Percentiles rank a stretch among this genome's conserved stretches.
phyloP scores from a whole-genome alignment of 257 asterid genomes.

The Catharanthus roseus region DNA sequence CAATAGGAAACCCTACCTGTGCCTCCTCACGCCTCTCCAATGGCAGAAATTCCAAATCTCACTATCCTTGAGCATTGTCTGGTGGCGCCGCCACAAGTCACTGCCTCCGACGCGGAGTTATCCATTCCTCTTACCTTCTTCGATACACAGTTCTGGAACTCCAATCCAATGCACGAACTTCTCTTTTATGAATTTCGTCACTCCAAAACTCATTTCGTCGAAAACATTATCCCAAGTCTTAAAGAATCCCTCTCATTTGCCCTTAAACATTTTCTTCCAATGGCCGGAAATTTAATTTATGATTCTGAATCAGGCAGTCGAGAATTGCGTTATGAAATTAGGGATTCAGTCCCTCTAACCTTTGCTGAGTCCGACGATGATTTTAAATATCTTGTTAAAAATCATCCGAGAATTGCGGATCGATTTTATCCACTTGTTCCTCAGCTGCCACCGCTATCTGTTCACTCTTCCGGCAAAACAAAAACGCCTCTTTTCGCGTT shows the following conservation, averaged over 20 bases:
- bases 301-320: slow-evolving; percentile 15
- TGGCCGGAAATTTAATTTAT: slow-evolving; percentile 31
- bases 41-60: too few relatives aligned
- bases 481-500: not conserved
- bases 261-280: slow-evolving; percentile 42
- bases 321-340: slow-evolving; percentile 15
- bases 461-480: not conserved
- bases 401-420: slow-evolving; percentile 22
- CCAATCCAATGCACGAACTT: slow-evolving; percentile 38
- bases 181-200: slow-evolving; percentile 38
- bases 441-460: not conserved
- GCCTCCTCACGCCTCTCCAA: too few relatives aligned
- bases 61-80: too few relatives aligned
- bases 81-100: not conserved
- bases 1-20: too few relatives aligned
- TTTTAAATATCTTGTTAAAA: slow-evolving; percentile 22
- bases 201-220: slow-evolving; percentile 28
- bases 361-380: slow-evolving; percentile 25
- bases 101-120: not conserved
- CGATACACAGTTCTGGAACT: slow-evolving; percentile 33
- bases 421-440: slow-evolving; percentile 32
- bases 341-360: slow-evolving; percentile 29
- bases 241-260: slow-evolving; percentile 37
- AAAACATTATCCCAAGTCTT: slow-evolving; percentile 28
- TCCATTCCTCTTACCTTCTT: slow-evolving; percentile 31